A percentile compares a stretch with the other conserved stretches of the same genome.
phyloP scores from a whole-genome alignment of 352 stramenopile genomes.

The Hyaloperonospora arabidopsidis region DNA sequence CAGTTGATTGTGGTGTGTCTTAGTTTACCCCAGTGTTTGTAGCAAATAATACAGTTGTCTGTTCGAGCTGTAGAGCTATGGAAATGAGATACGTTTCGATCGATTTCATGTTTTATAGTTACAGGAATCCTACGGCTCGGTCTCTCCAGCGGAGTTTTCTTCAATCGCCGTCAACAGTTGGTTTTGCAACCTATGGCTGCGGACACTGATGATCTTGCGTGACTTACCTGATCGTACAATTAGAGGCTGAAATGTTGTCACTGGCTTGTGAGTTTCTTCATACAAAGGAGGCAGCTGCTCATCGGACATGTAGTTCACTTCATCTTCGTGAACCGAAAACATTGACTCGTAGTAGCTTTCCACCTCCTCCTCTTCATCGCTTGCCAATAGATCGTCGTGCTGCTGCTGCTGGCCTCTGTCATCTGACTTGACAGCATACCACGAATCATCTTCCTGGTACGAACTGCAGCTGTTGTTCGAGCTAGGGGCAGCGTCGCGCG shows the following conservation, averaged over 20 bases:
- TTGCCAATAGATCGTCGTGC: constrained; percentile 11
- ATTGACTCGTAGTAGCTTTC: constrained; percentile 15
- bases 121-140: constrained; percentile 18
- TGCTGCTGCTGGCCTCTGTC: constrained; percentile 14
- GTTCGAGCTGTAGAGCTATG: too few species aligned
- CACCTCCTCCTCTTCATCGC: constrained; percentile 6
- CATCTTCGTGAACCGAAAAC: constrained; percentile 19
- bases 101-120: background rate
- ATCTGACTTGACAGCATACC: constrained; percentile 26
- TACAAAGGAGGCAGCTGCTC: constrained; percentile 10
- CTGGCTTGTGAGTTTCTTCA: constrained; percentile 4
- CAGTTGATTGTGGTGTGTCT: too few species aligned
- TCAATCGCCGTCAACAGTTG: constrained; percentile 35
- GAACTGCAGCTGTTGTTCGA: constrained; percentile 10
- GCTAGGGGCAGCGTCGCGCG: constrained; percentile 15
- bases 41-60: too few species aligned
- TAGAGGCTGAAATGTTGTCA: constrained; percentile 6
- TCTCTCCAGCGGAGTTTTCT: constrained; percentile 27
- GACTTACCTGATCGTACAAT: constrained; percentile 13
- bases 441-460: constrained; percentile 17
- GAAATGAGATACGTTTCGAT: too few species aligned
- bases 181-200: constrained; percentile 31
- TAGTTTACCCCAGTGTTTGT: too few species aligned
- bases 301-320: constrained; percentile 12
- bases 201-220: constrained; percentile 49